Percentiles rank a stretch among this genome's conserved stretches.
Evolutionary conservation across 495 filamentous ascomycete genomes (phyloP).

Genomic region (Hapsidospora chrysogenum): DNA sequence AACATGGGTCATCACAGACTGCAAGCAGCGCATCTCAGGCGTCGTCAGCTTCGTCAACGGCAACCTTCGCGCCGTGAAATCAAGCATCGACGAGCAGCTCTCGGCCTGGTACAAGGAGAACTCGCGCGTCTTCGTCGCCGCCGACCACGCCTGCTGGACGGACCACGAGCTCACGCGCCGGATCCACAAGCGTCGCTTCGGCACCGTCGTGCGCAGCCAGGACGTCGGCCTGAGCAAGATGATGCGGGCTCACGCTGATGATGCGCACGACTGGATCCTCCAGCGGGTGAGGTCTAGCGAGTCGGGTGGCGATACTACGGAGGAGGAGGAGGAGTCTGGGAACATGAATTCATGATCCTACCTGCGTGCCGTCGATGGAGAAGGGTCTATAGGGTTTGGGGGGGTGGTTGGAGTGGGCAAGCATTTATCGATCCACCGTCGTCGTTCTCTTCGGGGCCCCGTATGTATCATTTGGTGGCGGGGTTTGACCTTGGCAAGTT

Average conservation of each 20-base stretch:
- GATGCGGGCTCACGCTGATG: slow-evolving; percentile 39
- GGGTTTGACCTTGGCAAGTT: too few relatives aligned
- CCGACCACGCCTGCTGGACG: slow-evolving; percentile 55
- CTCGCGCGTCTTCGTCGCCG: slow-evolving; percentile 56
- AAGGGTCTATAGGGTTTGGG: too few relatives aligned
- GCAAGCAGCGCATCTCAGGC: slow-evolving; percentile 25
- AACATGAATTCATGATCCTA: too few relatives aligned
- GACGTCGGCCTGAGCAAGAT: slow-evolving; percentile 42
- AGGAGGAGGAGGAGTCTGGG: too few relatives aligned
- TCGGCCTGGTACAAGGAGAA: slow-evolving; percentile 60
- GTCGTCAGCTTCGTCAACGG: slow-evolving; percentile 44
- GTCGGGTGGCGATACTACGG: slow-evolving; percentile 16
- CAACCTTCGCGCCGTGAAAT: slow-evolving; percentile 47
- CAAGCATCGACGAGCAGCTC: slow-evolving; percentile 42
- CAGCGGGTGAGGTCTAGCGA: slow-evolving; percentile 17
- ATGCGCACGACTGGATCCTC: slow-evolving; percentile 38
- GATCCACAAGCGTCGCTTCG: slow-evolving; percentile 49
- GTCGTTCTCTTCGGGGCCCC: too few relatives aligned
- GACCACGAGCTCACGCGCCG: slow-evolving; percentile 34
- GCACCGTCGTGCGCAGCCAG: slow-evolving; percentile 37
- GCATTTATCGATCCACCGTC: too few relatives aligned
- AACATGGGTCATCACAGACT: slow-evolving; percentile 13
- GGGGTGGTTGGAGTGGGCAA: too few relatives aligned
- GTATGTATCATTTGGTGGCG: too few relatives aligned
- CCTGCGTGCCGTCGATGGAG: too few relatives aligned